A percentile compares a stretch with the other conserved stretches of the same genome.
These are phyloP conservation scores for Ceratobasidium sp. DNA, from an alignment of 1,284 basidiomycete genomes.

Conservation along the genomic window DNA sequence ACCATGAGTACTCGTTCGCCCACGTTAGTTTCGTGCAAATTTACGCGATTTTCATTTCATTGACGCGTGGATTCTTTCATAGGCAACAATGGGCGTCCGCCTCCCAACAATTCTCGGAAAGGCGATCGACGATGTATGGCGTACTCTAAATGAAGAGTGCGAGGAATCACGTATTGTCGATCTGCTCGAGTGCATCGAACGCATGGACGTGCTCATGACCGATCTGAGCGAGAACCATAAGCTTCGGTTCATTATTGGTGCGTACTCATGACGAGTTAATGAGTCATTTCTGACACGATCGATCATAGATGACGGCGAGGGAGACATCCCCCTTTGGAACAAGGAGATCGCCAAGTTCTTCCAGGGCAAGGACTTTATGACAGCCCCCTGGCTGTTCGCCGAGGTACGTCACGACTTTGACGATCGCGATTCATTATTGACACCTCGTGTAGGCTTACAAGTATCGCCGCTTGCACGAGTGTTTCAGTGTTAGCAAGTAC, in stretches of 20 bases:
- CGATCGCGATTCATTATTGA: neutral
- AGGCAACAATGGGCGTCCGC: slow-evolving; percentile 91
- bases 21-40: slow-evolving; percentile 61
- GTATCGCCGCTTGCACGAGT: slow-evolving; percentile 94
- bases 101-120: slow-evolving; percentile 96
- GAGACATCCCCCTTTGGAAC: slow-evolving; percentile 96
- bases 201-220: slow-evolving; percentile 87
- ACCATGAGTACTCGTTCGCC: slow-evolving; percentile 96
- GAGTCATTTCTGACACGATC: neutral
- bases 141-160: slow-evolving; percentile 88
- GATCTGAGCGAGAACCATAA: slow-evolving; percentile 88
- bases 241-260: slow-evolving; percentile 78
- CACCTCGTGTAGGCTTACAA: slow-evolving; percentile 79
- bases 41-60: neutral
- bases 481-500: slow-evolving; percentile 92
- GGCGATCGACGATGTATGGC: slow-evolving; percentile 92
- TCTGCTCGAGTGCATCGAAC: slow-evolving; percentile 87
- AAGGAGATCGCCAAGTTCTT: slow-evolving; percentile 95
- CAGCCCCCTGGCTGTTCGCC: slow-evolving; percentile 94
- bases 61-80: slow-evolving; percentile 13
- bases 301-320: slow-evolving; percentile 84
- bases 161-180: slow-evolving; percentile 90
- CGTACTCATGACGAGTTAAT: neutral
- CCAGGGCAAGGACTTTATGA: slow-evolving; percentile 98
- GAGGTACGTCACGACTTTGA: slow-evolving; percentile 61